Percentiles rank a stretch among this genome's conserved stretches.
Evolutionary conservation across 2,329 filamentous ascomycete species (phyloP).

Genomic region (Aspergillus calidoustus): DNA sequence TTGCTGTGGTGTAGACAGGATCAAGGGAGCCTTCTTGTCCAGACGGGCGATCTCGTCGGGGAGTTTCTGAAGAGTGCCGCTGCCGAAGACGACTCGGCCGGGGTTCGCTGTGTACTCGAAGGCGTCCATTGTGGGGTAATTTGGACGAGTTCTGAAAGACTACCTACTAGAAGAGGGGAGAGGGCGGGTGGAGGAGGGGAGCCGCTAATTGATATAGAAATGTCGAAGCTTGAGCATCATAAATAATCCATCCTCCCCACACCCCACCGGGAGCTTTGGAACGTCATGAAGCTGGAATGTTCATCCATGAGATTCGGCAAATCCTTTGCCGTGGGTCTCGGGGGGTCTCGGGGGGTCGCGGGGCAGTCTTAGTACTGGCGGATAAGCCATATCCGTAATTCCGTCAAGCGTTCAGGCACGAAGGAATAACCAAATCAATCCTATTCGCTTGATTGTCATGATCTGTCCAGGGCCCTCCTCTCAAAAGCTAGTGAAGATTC

Average conservation of each 20-base stretch:
- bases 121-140: constrained; percentile 48
- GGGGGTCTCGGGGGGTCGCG: constrained; percentile 20
- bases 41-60: constrained; percentile 51
- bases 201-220: background rate
- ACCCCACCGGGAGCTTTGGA: constrained; percentile 22
- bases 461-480: background rate
- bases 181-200: background rate
- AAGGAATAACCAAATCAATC: background rate
- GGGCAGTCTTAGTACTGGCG: constrained; percentile 5
- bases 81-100: constrained; percentile 61
- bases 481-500: background rate
- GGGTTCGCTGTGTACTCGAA: constrained; percentile 63
- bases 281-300: constrained; percentile 21
- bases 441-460: background rate
- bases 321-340: constrained; percentile 25
- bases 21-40: constrained; percentile 55
- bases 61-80: constrained; percentile 57
- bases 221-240: constrained; percentile 29
- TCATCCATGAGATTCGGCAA: constrained; percentile 14
- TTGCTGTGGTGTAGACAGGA: constrained; percentile 63
- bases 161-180: background rate
- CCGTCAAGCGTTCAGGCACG: background rate
- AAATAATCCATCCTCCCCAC: constrained; percentile 30
- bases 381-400: background rate
- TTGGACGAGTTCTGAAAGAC: background rate